A percentile compares a stretch with the other conserved stretches of the same genome.
phyloP scores from a whole-genome alignment of 805 yeast species.

The Brettanomyces naardenensis region DNA sequence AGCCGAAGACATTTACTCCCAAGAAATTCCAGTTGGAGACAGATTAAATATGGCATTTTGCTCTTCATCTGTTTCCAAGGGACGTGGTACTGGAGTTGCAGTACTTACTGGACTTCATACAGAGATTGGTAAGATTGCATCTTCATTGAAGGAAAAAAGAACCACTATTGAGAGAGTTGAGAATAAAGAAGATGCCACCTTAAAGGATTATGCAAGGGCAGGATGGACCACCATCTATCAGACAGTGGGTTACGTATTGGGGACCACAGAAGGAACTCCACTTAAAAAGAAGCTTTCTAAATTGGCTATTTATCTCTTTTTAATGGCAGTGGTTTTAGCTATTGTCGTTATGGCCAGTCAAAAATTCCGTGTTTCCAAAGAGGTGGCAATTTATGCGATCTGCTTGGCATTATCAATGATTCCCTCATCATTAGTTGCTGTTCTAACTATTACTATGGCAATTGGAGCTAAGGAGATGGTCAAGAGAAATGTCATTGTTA shows the following conservation, averaged over 20 bases:
- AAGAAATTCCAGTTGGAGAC: slow-evolving; percentile 58
- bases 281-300: slow-evolving; percentile 67
- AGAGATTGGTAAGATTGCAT: slow-evolving; percentile 70
- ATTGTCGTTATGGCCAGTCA: slow-evolving; percentile 84
- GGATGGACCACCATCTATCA: slow-evolving; percentile 41
- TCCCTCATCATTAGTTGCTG: slow-evolving; percentile 74
- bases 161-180: slow-evolving; percentile 33
- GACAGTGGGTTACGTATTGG: slow-evolving; percentile 60
- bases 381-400: slow-evolving; percentile 83
- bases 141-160: slow-evolving; percentile 38
- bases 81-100: slow-evolving; percentile 65
- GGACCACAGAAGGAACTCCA: slow-evolving; percentile 76
- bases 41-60: slow-evolving; percentile 64
- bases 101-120: slow-evolving; percentile 62
- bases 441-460: slow-evolving; percentile 80
- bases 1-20: slow-evolving; percentile 30
- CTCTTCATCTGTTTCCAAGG: slow-evolving; percentile 64
- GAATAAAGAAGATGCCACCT: slow-evolving; percentile 34
- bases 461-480: slow-evolving; percentile 72
- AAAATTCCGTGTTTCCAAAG: slow-evolving; percentile 60
- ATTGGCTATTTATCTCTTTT: slow-evolving; percentile 65
- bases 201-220: slow-evolving; percentile 42
- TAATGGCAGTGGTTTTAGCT: slow-evolving; percentile 78
- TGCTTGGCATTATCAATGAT: slow-evolving; percentile 80
- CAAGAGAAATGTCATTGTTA: slow-evolving; percentile 60